Base-by-base conservation (phyloP, 805 yeast species). In the Candida suzukii region DNA sequence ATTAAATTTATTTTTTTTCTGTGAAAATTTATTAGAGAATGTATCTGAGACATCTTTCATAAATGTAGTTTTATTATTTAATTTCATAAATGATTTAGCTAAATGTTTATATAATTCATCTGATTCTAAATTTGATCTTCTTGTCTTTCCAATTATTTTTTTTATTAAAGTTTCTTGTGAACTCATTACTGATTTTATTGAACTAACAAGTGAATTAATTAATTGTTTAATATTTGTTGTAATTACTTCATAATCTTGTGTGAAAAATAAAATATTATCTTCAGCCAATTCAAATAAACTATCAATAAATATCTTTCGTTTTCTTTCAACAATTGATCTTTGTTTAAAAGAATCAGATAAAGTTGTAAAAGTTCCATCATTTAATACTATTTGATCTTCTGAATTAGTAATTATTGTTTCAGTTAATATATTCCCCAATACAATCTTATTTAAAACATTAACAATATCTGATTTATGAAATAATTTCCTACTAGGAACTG, bases 221-320 rank as follows among this genome's bases (percentile, higher is more conserved):
- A 31, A 11, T 17, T 17, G 24, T 9, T 18, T 17, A 3, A 31
- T 26, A 11, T 39, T 35, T 1, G 42, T 31, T 2, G 51, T 40
- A 10, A 48, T 45, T 24, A 61, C 52, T 18, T 46, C 48, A 16
- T 47, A 40, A 3, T 52, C 46, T 36, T 49, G 52, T 8, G 61
- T 45, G 32, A 52, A 52, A 2, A 43, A 34, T 0, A 61, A 46
- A 3, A 63, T 40, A 7, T 51, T 49, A 4, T 29, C 19, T 11
- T 35, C 39, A 12, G 52, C 49, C 8, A 63, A 39, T 6, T 39
- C 38, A 35, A 54, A 58, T 20, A 64, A 44, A 2, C 57, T 45
- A 1, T 41, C 40, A 31, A 60, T 60, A 42, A 63, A 60, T 3
- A 54, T 22, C n/a, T 52, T 43, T 13, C 43, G 46, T 36, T 51